Base-by-base conservation (phyloP, 139 green algal genomes). In the Coelastrella sp. region DNA sequence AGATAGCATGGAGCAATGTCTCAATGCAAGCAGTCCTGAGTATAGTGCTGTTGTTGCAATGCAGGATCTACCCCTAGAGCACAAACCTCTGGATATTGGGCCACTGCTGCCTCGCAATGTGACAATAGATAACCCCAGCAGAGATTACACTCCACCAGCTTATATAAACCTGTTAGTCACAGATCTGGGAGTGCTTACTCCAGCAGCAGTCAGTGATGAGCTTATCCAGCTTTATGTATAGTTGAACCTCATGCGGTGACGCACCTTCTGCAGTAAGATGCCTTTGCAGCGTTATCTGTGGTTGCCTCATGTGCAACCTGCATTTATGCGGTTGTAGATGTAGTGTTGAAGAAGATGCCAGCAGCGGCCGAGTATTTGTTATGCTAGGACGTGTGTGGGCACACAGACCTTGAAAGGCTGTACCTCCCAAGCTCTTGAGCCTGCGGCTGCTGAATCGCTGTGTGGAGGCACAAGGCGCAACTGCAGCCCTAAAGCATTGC, bases 221-320 rank as follows among this genome's bases (percentile, higher is more conserved):
- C 92, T 99, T 13, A 99, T 99, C 79, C 93, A 98, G 92, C 88
- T 99, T 51, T 99, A 99, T 84, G 83, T 90, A 0, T 96, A 53
- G 35, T 40, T 19, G 11, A 69, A n/a, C n/a, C n/a, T n/a, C n/a
- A n/a, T n/a, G n/a, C n/a, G n/a, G n/a, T n/a, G n/a, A n/a, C n/a
- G n/a, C n/a, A n/a, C n/a, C n/a, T n/a, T n/a, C n/a, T n/a, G 13
- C 48, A 2, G 48, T 23, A 23, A 15, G 48, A 15, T 15, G 17
- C 13, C 48, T 1, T 15, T 57, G 48, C 48, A 57, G 48, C 48
- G 17, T 15, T 23, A 11, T 57, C 48, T 23, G 48, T 23, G 48
- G 48, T 2, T 57, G 48, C 48, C 17, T 57, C 17, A 15, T 57
- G 1, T 15, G 11, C 45, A 21, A 11, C 45, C 45, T 11, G 11